Percentiles rank a stretch among this genome's conserved stretches.
phyloP scores from a whole-genome alignment of 805 yeast species.

The Pichia thaimueangensis region DNA sequence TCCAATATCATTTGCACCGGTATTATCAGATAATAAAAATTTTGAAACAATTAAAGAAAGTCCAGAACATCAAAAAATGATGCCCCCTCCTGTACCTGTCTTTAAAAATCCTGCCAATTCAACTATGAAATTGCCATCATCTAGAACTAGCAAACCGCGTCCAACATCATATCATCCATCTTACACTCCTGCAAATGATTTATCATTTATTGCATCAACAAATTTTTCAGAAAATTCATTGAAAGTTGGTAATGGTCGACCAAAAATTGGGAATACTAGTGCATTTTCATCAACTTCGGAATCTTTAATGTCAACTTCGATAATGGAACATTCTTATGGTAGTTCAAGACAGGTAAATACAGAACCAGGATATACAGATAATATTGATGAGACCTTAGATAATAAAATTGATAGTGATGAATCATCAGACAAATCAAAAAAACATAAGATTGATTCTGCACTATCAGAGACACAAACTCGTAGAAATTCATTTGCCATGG shows the following conservation, averaged over 20 bases:
- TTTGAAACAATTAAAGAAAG: slow-evolving; percentile 43
- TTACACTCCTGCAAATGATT: slow-evolving; percentile 31
- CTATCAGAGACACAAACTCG: not conserved
- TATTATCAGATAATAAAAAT: slow-evolving; percentile 20
- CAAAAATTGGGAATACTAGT: slow-evolving; percentile 9
- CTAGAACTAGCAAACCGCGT: slow-evolving; percentile 55
- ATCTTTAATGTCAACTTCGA: slow-evolving; percentile 25
- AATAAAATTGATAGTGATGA: not conserved
- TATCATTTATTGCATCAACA: slow-evolving; percentile 25
- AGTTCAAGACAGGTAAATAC: too few species aligned
- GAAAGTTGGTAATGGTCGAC: slow-evolving; percentile 3
- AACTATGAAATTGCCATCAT: slow-evolving; percentile 30
- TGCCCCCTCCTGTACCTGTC: slow-evolving; percentile 25
- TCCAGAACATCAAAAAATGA: slow-evolving; percentile 26
- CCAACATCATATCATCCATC: slow-evolving; percentile 84
- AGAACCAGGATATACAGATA: not conserved
- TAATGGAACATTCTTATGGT: slow-evolving; percentile 18
- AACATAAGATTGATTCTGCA: not conserved
- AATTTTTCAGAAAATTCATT: slow-evolving; percentile 21
- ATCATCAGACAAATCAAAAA: not conserved
- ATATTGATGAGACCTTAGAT: not conserved
- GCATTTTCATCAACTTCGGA: slow-evolving; percentile 12
- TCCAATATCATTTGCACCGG: slow-evolving; percentile 27
- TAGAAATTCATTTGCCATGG: slow-evolving; percentile 27
- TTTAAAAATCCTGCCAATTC: slow-evolving; percentile 16